Evolutionary conservation across 495 filamentous ascomycete genomes (phyloP).

Genomic region (Cercophora newfieldiana): DNA sequence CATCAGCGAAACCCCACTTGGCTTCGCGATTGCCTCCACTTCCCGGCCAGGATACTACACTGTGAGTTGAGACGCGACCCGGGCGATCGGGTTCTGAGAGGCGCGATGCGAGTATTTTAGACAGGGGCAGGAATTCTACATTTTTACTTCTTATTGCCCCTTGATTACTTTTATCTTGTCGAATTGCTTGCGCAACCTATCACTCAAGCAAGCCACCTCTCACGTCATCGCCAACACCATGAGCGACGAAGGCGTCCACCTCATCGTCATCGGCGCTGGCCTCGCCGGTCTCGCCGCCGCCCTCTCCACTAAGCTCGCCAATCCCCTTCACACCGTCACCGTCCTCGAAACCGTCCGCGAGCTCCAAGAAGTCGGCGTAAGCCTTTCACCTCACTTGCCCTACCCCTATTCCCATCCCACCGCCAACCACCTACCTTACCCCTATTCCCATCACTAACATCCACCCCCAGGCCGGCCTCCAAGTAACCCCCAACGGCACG

Average conservation of each 20-base stretch:
- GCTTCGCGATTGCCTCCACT: not conserved
- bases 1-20: not conserved
- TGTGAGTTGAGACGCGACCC: not conserved
- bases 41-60: not conserved
- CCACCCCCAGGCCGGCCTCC: conserved; percentile 52
- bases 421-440: not conserved
- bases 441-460: conserved; percentile 15
- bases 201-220: not conserved
- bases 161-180: not conserved
- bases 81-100: not conserved
- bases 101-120: not conserved
- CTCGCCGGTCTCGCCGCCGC: conserved; percentile 60
- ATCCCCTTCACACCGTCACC: conserved; percentile 51
- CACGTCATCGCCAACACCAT: too few species aligned
- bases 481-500: conserved; percentile 55
- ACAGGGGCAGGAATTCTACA: not conserved
- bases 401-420: not conserved
- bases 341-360: conserved; percentile 51
- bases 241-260: conserved; percentile 25
- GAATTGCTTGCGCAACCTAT: not conserved
- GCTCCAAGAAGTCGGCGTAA: conserved; percentile 46
- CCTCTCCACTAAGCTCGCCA: conserved; percentile 52
- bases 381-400: conserved; percentile 26
- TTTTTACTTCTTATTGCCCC: not conserved
- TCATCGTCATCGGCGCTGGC: conserved; percentile 58